Percentiles rank a stretch among this genome's conserved stretches.
Evolutionary conservation across 306 rosid genomes (phyloP).

Genomic region (Prunus dulcis): DNA sequence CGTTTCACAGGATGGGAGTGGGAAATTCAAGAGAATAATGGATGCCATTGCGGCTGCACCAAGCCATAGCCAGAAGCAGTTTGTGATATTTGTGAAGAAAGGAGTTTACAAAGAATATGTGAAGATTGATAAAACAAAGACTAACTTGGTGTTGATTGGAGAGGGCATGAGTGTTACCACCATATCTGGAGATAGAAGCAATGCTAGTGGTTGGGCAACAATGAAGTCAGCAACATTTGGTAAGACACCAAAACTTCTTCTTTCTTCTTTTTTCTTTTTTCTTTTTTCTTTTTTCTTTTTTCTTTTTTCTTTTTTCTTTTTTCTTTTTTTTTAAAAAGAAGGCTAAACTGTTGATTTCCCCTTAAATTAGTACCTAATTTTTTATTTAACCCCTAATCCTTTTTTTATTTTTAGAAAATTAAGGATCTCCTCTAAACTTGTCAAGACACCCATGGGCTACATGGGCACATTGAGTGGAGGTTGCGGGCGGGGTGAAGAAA

Average conservation of each 20-base stretch:
- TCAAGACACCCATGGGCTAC: too few relatives aligned
- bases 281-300: background rate
- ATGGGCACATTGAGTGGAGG: too few relatives aligned
- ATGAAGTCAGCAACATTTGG: constrained; percentile 10
- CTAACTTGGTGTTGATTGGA: constrained; percentile 10
- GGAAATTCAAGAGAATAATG: constrained; percentile 7
- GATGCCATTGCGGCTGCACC: constrained; percentile 13
- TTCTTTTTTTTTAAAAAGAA: too few relatives aligned
- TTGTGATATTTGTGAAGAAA: constrained; percentile 7
- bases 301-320: background rate
- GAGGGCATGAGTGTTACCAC: constrained; percentile 15
- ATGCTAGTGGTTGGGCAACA: background rate
- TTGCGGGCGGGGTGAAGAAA: too few relatives aligned
- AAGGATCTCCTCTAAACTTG: too few relatives aligned
- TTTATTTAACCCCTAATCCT: too few relatives aligned
- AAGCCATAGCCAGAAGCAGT: background rate
- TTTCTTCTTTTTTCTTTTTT: background rate
- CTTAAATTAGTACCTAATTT: too few relatives aligned
- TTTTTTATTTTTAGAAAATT: too few relatives aligned
- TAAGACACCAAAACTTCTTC: background rate
- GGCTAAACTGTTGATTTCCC: too few relatives aligned
- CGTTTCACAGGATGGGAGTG: background rate
- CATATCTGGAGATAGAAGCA: background rate
- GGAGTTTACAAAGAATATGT: constrained; percentile 17
- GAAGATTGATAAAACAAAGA: background rate